Base-by-base conservation (phyloP, 495 filamentous ascomycete species). In the Penicillium robsamsonii region DNA sequence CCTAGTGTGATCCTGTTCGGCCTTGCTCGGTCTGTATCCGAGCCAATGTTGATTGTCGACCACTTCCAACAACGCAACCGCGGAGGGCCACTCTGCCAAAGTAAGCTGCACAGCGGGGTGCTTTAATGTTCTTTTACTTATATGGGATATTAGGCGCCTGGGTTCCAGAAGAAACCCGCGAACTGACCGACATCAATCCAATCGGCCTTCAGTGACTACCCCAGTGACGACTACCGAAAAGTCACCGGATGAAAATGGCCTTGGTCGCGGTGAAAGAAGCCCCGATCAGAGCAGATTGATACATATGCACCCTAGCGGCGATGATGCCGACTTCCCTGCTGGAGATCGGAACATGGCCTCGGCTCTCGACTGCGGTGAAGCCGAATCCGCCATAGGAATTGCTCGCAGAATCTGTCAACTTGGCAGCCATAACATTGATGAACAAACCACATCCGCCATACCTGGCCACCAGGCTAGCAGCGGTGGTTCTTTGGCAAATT, bases 1-100 rank as follows among this genome's bases (percentile, higher is more conserved):
- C 17, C 25, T 40, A 71, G 69, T 71, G 69, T 52, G 69, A 71
- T 55, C 58, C 53, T 5, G 60, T 60, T 48, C 56, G 69, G n/a
- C 69, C 69, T 11, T 71, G 69, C 37, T 66, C 64, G 9, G 38
- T 67, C 4, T 71, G 68, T 59, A 33, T 54, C 3, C 58, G 68
- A 47, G 64, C 66, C 30, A 59, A 67, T 31, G 68, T 63, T 12
- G 56, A 58, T 46, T 69, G 64, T 33, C 59, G 37, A n/a, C 61
- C 60, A 29, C 51, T 44, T 22, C 40, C 31, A 20, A 25, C 41
- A 37, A 42, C 17, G 22, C 50, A 33, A 22, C 33, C 43, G 24
- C 55, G 53, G 31, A 58, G 53, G 45, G 25, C 25, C 12, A 27
- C 25, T 27, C 13, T 33, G 30, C 55, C 48, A 12, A 62, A 46